Percentiles rank a stretch among this genome's conserved stretches.
phyloP scores from a whole-genome alignment of 2,329 filamentous ascomycete species.

The Penicillium sp. region DNA sequence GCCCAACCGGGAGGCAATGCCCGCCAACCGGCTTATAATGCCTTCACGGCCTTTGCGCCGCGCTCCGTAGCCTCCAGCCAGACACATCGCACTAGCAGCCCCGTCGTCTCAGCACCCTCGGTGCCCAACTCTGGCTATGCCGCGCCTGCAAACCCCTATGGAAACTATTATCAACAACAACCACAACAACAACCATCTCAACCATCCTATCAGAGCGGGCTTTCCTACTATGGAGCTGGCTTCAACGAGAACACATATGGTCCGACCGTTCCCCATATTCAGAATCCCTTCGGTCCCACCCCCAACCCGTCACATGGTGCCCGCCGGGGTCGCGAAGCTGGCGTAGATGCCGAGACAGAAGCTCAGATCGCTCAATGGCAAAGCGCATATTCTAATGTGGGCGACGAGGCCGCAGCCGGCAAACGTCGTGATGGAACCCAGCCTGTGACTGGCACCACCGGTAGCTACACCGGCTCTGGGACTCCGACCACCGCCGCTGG shows the following conservation, averaged over 20 bases:
- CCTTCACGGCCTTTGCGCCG: constrained; percentile 63
- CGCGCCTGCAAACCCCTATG: constrained; percentile 47
- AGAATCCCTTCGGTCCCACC: constrained; percentile 74
- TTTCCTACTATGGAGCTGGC: constrained; percentile 53
- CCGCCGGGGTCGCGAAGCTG: constrained; percentile 39
- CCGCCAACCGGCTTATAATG: constrained; percentile 39
- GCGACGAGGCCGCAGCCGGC: constrained; percentile 14
- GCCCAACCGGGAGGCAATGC: constrained; percentile 36
- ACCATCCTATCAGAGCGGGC: constrained; percentile 35
- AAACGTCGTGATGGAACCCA: constrained; percentile 39
- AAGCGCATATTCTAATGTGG: constrained; percentile 73
- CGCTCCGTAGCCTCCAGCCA: constrained; percentile 58
- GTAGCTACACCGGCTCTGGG: constrained; percentile 35
- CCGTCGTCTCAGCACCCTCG: constrained; percentile 42
- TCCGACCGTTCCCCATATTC: constrained; percentile 69
- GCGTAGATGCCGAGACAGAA: constrained; percentile 76
- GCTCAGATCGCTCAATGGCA: constrained; percentile 95
- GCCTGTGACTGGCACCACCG: constrained; percentile 47
- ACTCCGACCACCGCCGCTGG: constrained; percentile 43
- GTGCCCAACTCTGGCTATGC: constrained; percentile 39
- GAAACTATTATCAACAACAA: constrained; percentile 45
- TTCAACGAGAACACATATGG: constrained; percentile 53
- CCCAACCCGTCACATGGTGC: constrained; percentile 39
- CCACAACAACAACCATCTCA: constrained; percentile 23
- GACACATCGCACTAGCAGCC: constrained; percentile 43